Conservation (phyloP, 1,139 yeast genomes). For the Candida glucosophila region DNA sequence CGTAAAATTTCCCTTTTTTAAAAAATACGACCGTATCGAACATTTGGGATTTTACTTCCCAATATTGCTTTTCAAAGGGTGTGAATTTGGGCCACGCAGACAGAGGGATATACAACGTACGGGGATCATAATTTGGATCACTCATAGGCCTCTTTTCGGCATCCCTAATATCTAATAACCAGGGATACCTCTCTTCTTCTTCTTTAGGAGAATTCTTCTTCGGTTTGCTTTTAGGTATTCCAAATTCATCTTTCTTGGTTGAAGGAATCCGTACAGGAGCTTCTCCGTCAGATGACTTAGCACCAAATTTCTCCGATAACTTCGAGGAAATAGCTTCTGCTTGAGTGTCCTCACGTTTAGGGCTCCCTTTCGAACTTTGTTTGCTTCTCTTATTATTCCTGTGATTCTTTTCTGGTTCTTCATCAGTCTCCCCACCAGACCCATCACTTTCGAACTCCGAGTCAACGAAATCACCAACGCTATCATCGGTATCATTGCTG, state of each 20-base stretch:
- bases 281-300: conserved; percentile 11
- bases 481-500: neutral
- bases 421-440: conserved; percentile 6
- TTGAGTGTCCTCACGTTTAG: too few relatives aligned
- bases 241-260: conserved; percentile 4
- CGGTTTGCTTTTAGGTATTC: conserved; percentile 8
- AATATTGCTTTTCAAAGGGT: conserved; percentile 91
- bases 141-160: conserved; percentile 65
- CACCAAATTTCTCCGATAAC: conserved; percentile 8
- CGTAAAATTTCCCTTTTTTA: conserved; percentile 95
- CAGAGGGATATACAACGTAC: conserved; percentile 78
- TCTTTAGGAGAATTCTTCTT: conserved; percentile 46
- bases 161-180: conserved; percentile 81
- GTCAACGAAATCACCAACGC: conserved; percentile 32
- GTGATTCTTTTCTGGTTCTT: conserved; percentile 3
- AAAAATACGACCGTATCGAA: conserved; percentile 97
- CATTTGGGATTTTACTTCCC: conserved; percentile 93
- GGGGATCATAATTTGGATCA: conserved; percentile 83
- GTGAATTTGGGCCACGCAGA: conserved; percentile 92
- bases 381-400: neutral
- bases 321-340: too few relatives aligned
- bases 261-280: too few relatives aligned
- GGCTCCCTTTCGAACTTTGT: neutral
- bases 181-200: conserved; percentile 86
- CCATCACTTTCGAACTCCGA: conserved; percentile 18